Evolutionary conservation across 331 rosid genomes (phyloP).

Genomic region (Quercus lobata): DNA sequence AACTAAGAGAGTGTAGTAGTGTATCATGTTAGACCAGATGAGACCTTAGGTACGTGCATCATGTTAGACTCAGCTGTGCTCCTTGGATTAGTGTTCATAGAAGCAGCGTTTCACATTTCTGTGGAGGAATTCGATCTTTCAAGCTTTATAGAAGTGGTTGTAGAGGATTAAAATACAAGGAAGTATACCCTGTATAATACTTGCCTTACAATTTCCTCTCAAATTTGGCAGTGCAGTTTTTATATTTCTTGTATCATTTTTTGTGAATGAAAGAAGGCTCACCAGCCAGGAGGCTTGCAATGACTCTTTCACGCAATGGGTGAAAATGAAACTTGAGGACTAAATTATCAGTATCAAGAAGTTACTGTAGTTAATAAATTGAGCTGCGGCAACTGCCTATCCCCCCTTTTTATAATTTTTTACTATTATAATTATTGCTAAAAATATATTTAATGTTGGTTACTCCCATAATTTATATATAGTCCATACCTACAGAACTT

Average conservation of each 20-base stretch:
- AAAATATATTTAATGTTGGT: no score
- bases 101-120: conserved; percentile 1
- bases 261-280: no score
- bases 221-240: background rate
- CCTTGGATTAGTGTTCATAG: conserved; percentile 10
- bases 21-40: conserved; percentile 16
- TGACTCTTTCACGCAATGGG: no score
- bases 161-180: background rate
- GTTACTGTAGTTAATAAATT: no score
- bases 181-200: background rate
- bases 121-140: conserved; percentile 11
- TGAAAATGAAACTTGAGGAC: no score
- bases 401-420: no score
- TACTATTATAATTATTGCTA: no score
- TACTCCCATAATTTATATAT: no score
- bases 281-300: no score
- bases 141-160: background rate
- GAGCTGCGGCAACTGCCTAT: no score
- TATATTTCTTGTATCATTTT: background rate
- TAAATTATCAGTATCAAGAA: no score
- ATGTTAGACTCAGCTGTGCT: conserved; percentile 8
- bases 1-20: conserved; percentile 17
- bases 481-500: no score
- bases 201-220: background rate
- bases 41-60: background rate